phyloP scores from a whole-genome alignment of 164 flowering plant species.

The Magnolia kwangsiensis region DNA sequence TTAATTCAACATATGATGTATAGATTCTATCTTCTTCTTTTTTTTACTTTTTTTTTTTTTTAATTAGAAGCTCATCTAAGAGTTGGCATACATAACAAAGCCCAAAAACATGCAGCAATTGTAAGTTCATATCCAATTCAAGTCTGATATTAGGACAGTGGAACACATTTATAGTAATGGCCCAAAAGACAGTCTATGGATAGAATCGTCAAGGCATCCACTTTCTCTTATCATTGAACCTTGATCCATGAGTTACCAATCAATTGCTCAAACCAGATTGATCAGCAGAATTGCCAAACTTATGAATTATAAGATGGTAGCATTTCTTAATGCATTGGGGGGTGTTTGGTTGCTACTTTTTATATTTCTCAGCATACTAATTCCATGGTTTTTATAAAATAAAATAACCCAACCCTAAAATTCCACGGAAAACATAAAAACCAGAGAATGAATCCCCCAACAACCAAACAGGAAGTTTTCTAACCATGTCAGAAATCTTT shows the following conservation, averaged over 20 bases:
- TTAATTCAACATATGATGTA: neutral
- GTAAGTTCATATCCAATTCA: neutral
- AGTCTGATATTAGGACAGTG: neutral
- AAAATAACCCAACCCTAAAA: no score
- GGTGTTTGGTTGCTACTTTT: no score
- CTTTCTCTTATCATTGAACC: neutral
- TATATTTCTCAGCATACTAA: no score
- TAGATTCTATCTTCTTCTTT: neutral
- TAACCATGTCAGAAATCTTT: no score
- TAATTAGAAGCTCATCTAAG: neutral
- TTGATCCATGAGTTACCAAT: neutral
- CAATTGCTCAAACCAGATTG: neutral
- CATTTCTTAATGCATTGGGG: no score
- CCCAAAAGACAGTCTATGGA: neutral
- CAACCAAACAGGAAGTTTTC: no score
- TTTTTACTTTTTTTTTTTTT: no score
- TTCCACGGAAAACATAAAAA: no score
- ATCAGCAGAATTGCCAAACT: neutral
- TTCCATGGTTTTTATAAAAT: no score
- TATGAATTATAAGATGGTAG: no score
- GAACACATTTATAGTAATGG: neutral
- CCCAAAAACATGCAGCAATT: neutral
- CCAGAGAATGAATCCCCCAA: no score
- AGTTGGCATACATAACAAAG: neutral
- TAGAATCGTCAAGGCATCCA: neutral